Percentiles rank a stretch among this genome's conserved stretches.
Evolutionary conservation across 2,329 filamentous ascomycete species (phyloP).

Genomic region (Akanthomyces dipterigenus): DNA sequence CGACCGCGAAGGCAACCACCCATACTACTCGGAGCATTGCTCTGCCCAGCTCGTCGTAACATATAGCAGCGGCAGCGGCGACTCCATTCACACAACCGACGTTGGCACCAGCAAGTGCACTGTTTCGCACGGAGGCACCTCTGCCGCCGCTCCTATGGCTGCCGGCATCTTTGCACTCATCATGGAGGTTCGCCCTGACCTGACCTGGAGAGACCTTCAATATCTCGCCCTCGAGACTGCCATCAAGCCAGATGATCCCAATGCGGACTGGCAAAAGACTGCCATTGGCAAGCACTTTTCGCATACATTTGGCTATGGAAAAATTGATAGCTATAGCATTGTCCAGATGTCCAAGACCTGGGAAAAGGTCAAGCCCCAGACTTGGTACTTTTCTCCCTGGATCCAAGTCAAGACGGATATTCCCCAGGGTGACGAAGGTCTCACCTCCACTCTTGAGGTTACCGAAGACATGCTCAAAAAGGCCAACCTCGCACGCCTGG

Average conservation of each 20-base stretch:
- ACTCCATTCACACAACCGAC: slow-evolving; percentile 94
- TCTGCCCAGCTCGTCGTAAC: slow-evolving; percentile 93
- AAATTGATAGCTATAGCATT: slow-evolving; percentile 79
- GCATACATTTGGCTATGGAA: slow-evolving; percentile 93
- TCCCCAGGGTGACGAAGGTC: slow-evolving; percentile 74
- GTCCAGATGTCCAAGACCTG: slow-evolving; percentile 82
- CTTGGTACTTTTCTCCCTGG: slow-evolving; percentile 93
- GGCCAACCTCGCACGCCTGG: slow-evolving; percentile 78
- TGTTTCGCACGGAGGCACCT: slow-evolving; percentile 82
- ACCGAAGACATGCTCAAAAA: slow-evolving; percentile 72
- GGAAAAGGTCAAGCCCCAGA: slow-evolving; percentile 86
- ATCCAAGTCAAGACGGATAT: slow-evolving; percentile 80
- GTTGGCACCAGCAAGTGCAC: slow-evolving; percentile 79
- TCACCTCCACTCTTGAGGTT: slow-evolving; percentile 75
- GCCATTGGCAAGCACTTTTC: slow-evolving; percentile 79
- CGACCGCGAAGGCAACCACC: slow-evolving; percentile 78
- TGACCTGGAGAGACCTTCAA: slow-evolving; percentile 92
- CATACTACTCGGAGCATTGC: slow-evolving; percentile 94
- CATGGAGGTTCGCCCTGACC: slow-evolving; percentile 74
- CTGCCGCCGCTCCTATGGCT: slow-evolving; percentile 86
- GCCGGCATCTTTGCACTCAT: slow-evolving; percentile 89
- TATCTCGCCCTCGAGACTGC: slow-evolving; percentile 83
- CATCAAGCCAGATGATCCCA: slow-evolving; percentile 64
- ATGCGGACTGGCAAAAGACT: slow-evolving; percentile 74
- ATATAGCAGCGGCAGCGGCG: slow-evolving; percentile 84